Conservation (phyloP, 495 filamentous ascomycete genomes). For the Talaromyces proteolyticus region DNA sequence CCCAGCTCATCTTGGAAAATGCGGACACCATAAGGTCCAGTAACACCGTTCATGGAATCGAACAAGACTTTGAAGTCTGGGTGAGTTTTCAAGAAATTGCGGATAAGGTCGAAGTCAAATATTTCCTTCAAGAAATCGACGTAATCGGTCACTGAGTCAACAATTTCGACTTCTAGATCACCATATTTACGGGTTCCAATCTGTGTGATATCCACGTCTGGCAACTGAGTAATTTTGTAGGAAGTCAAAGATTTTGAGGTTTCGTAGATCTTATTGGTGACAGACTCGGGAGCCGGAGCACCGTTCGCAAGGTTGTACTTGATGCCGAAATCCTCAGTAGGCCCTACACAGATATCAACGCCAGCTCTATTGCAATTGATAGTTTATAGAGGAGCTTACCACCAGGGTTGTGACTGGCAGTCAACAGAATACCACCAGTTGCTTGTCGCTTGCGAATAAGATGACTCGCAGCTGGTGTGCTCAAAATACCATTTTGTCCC, state of each 20-base stretch:
- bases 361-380: not conserved
- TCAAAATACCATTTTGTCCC: conserved; percentile 92
- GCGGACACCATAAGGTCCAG: conserved; percentile 86
- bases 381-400: conserved; percentile 49
- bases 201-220: conserved; percentile 74
- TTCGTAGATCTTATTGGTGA: conserved; percentile 97
- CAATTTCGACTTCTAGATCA: conserved; percentile 83
- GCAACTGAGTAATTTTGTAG: conserved; percentile 87
- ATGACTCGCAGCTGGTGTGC: conserved; percentile 92
- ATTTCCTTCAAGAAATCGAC: conserved; percentile 94
- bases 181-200: conserved; percentile 84
- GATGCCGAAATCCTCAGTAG: conserved; percentile 93
- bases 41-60: conserved; percentile 90
- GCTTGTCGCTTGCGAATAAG: conserved; percentile 89
- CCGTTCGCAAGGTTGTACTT: conserved; percentile 98
- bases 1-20: conserved; percentile 95
- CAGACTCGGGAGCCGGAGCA: conserved; percentile 86
- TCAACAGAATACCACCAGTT: conserved; percentile 93
- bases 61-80: conserved; percentile 95
- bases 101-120: conserved; percentile 95
- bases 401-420: conserved; percentile 96
- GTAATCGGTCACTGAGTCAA: conserved; percentile 89
- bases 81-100: conserved; percentile 78
- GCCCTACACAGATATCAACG: conserved; percentile 50
- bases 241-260: conserved; percentile 79